Percentiles rank a stretch among this genome's conserved stretches.
Conservation (phyloP, 345 rosid species). For the Lepidium aucheri region DNA sequence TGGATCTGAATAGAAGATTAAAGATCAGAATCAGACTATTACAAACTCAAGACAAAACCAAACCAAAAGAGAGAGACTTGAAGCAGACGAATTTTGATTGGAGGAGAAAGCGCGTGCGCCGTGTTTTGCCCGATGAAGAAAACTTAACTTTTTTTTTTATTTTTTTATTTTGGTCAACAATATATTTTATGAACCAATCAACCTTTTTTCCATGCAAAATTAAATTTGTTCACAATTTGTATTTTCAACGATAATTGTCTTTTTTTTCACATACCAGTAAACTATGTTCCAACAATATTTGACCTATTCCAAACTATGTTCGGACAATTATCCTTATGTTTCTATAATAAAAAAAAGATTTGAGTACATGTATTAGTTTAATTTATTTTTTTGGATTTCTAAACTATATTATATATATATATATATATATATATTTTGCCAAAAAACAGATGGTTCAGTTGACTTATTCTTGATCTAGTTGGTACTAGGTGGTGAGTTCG, state of each 20-base stretch:
- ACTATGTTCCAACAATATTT: not conserved
- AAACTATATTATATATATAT: no score
- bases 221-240: not conserved
- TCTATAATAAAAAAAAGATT: no score
- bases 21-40: not conserved
- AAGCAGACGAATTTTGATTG: not conserved
- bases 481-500: no score
- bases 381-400: no score
- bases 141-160: not conserved
- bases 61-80: not conserved
- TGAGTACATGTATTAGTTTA: no score
- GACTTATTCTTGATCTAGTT: no score
- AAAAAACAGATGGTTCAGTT: no score
- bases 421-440: no score
- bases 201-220: not conserved
- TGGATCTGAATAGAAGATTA: constrained; percentile 6
- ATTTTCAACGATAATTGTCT: not conserved
- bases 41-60: not conserved
- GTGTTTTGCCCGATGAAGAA: constrained; percentile 1
- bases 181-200: not conserved
- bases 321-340: no score
- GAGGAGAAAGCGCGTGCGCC: constrained; percentile 21
- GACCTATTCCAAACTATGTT: not conserved
- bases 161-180: not conserved
- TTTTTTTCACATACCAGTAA: not conserved